Percentiles rank a stretch among this genome's conserved stretches.
Evolutionary conservation across 306 rosid genomes (phyloP).

Genomic region (Vigna angularis): DNA sequence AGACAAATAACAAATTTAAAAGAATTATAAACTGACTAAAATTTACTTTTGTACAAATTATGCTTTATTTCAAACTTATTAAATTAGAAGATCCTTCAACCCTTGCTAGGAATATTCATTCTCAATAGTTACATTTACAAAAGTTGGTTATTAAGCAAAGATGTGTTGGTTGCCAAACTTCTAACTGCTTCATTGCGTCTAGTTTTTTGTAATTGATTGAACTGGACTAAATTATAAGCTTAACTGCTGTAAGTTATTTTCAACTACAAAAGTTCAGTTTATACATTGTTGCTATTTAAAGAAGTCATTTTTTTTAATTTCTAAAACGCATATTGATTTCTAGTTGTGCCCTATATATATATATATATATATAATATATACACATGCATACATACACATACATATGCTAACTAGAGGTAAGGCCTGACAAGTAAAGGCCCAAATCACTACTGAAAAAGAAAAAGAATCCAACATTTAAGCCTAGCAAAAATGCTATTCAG

Average conservation of each 20-base stretch:
- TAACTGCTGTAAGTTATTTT: neutral
- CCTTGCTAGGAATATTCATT: conserved; percentile 16
- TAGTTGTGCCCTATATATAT: neutral
- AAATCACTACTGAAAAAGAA: no score
- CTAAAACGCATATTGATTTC: conserved; percentile 6
- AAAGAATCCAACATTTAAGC: no score
- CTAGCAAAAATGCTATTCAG: no score
- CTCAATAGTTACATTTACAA: conserved; percentile 14
- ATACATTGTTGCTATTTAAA: conserved; percentile 24
- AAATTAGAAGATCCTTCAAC: conserved; percentile 21
- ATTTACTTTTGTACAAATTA: neutral
- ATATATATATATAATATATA: no score
- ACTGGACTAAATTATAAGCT: conserved; percentile 15
- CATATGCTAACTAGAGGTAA: no score
- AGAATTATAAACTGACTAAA: neutral
- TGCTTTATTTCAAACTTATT: conserved; percentile 18
- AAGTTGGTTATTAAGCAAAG: neutral
- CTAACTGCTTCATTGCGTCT: neutral
- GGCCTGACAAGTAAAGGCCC: no score
- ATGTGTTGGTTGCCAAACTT: neutral
- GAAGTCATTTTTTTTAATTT: neutral
- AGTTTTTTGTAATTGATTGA: conserved; percentile 6
- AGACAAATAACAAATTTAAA: conserved; percentile 4
- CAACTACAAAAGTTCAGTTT: neutral
- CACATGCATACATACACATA: no score